Evolutionary conservation across 805 yeast species (phyloP), one percentile per base, ranked within the genome.

Genomic region (Nakazawaea wickerhamii): DNA sequence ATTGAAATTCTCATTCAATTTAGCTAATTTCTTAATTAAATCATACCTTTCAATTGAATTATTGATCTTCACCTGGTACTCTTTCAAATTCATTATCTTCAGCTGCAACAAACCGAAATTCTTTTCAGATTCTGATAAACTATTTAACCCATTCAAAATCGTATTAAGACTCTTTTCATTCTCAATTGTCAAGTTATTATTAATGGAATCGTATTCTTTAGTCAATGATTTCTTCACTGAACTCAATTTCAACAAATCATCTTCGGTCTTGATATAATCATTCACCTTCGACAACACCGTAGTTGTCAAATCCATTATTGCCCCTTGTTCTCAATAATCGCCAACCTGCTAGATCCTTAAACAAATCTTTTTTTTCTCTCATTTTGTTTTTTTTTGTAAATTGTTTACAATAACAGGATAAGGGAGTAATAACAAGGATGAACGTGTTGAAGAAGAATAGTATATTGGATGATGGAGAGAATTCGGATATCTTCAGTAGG

Each of bases 131-230:
- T 51, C 37, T 22, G 64, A 60, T 35, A 73, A 52, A 17, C 56
- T 48, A n/a, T 65, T 57, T 39, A 73, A 50, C 31, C 70, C 67
- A 1, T 67, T 64, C 49, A 76, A 61, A 1, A 84, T 73, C 7
- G 74, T 62, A 35, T 76, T 79, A 44, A 77, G 73, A 50, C 80
- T 87, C 30, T 71, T 71, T 54, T 75, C 78, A n/a, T 87, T 76
- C 39, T 82, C 84, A 31, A 83, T 63, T 52, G 76, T 78, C 49
- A 91, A 66, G 55, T 88, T 91, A 37, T 81, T 68, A 51, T 87
- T 96, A 10, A 88, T 67, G 3, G 84, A 72, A 0, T 82, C 71
- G 57, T 85, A 86, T 55, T 91, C 96, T 49, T 80, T 81, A 5
- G 58, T 47, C 37, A 84, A 61, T 45, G 78, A 83, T 41, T 71